Evolutionary conservation across 371 early-diverging fungal species (phyloP).

Genomic region (Actinomortierella wolfii): DNA sequence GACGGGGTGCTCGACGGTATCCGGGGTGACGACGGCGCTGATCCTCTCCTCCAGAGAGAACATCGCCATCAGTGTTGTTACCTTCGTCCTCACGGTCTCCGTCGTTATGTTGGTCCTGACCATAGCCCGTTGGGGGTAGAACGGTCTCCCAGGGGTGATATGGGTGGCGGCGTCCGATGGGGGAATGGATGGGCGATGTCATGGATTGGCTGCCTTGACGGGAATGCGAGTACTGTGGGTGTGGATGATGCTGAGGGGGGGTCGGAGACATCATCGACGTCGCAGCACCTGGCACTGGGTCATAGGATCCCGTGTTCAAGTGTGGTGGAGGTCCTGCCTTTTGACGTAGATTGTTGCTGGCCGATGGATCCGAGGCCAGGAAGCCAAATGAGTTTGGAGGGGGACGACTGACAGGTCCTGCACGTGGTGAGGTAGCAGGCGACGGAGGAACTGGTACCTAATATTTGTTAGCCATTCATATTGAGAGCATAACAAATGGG

Average conservation of each 20-base stretch:
- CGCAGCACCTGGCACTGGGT: too few species aligned
- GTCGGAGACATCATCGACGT: too few species aligned
- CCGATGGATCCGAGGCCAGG: slow-evolving; percentile 33
- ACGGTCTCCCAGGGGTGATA: slow-evolving; percentile 31
- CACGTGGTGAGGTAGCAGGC: slow-evolving; percentile 27
- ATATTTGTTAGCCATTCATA: neutral
- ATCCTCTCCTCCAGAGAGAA: slow-evolving; percentile 40
- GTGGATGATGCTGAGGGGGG: too few species aligned
- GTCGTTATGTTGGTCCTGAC: slow-evolving; percentile 42
- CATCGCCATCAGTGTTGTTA: slow-evolving; percentile 34
- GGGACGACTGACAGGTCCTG: slow-evolving; percentile 13
- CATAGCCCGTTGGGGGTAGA: slow-evolving; percentile 22
- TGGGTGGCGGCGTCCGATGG: slow-evolving; percentile 29
- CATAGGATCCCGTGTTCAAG: too few species aligned
- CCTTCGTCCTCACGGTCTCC: slow-evolving; percentile 43
- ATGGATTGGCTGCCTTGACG: neutral
- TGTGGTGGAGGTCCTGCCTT: too few species aligned
- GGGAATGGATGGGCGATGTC: slow-evolving; percentile 24
- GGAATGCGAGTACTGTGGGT: too few species aligned
- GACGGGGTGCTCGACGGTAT: slow-evolving; percentile 9
- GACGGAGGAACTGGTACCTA: slow-evolving; percentile 40
- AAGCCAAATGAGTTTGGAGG: slow-evolving; percentile 28
- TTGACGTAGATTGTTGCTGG: too few species aligned
- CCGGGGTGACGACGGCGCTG: slow-evolving; percentile 27
- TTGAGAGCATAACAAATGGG: neutral